phyloP scores from a whole-genome alignment of 768 basidiomycete species.

The Austroboletus eburneus region DNA sequence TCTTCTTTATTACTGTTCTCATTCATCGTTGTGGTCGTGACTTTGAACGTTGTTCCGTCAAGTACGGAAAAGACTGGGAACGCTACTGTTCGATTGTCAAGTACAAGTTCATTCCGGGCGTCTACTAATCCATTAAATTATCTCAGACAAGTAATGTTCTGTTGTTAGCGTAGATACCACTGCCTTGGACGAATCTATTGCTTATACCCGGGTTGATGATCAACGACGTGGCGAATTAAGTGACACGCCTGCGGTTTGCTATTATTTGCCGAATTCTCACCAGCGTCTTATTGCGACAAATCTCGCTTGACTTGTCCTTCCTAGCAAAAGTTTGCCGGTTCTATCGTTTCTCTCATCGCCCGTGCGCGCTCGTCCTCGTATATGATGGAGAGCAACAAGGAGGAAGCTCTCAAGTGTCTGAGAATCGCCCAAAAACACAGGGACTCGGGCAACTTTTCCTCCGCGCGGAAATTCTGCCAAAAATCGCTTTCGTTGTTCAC shows the following conservation, averaged over 20 bases:
- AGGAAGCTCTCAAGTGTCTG: slow-evolving; percentile 83
- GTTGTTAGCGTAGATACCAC: too few species aligned
- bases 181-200: background rate
- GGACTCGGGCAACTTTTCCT: slow-evolving; percentile 63
- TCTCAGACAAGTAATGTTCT: too few species aligned
- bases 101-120: slow-evolving; percentile 84
- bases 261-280: slow-evolving; percentile 22
- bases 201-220: background rate
- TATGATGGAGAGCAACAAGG: slow-evolving; percentile 82
- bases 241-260: slow-evolving; percentile 1
- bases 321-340: background rate
- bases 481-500: slow-evolving; percentile 83
- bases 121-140: slow-evolving; percentile 57
- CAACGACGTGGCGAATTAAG: slow-evolving; percentile 9
- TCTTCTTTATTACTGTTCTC: slow-evolving; percentile 93
- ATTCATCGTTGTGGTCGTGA: slow-evolving; percentile 89
- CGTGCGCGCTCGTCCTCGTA: slow-evolving; percentile 4
- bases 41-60: slow-evolving; percentile 89
- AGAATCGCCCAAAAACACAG: slow-evolving; percentile 73
- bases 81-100: slow-evolving; percentile 82
- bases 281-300: slow-evolving; percentile 8
- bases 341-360: slow-evolving; percentile 9
- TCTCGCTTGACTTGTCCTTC: background rate
- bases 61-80: slow-evolving; percentile 96
- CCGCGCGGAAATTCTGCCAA: slow-evolving; percentile 84